Conservation (phyloP, 345 rosid species). For the Arabis alpina region DNA sequence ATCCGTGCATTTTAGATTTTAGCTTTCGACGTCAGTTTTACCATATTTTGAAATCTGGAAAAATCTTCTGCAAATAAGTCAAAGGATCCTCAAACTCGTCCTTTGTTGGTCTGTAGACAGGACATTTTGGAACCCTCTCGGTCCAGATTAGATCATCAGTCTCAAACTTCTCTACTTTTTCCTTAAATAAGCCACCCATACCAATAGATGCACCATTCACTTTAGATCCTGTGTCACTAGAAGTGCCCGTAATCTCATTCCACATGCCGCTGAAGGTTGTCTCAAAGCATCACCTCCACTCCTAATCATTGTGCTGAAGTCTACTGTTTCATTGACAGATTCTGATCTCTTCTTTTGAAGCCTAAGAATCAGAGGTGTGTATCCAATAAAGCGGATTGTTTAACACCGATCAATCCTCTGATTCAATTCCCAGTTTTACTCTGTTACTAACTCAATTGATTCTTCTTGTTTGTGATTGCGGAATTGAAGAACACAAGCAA, state of each 20-base stretch:
- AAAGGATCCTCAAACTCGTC: constrained; percentile 98
- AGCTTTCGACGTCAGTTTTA: constrained; percentile 33
- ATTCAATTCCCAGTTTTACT: too few relatives aligned
- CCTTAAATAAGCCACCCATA: constrained; percentile 57
- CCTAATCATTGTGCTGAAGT: constrained; percentile 61
- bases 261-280: constrained; percentile 69
- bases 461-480: too few relatives aligned
- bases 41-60: constrained; percentile 95
- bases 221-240: constrained; percentile 47
- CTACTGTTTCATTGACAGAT: constrained; percentile 46
- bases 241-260: constrained; percentile 64
- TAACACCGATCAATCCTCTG: too few relatives aligned
- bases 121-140: constrained; percentile 88
- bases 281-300: constrained; percentile 90
- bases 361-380: constrained; percentile 28
- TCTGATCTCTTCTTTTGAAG: constrained; percentile 73
- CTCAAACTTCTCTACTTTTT: constrained; percentile 73
- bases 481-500: too few relatives aligned
- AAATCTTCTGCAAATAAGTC: constrained; percentile 86
- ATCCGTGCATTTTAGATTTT: constrained; percentile 7
- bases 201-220: constrained; percentile 49
- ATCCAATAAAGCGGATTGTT: too few relatives aligned
- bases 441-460: too few relatives aligned
- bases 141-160: constrained; percentile 84
- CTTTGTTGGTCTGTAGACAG: constrained; percentile 89